Conservation (phyloP, 331 rosid species). For the Quercus tomentella region DNA sequence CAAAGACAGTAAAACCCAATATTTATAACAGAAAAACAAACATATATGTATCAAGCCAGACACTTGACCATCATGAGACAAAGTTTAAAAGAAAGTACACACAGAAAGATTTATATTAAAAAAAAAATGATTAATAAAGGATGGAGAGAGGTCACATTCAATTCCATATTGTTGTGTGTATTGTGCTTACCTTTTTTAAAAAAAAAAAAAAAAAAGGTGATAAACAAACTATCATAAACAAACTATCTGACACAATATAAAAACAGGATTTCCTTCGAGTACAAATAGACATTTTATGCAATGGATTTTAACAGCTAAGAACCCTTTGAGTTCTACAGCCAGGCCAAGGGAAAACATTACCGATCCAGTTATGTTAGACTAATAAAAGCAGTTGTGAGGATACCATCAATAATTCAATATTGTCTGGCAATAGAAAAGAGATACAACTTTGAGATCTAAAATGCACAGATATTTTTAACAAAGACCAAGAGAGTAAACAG, state of each 20-base stretch:
- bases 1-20: neutral
- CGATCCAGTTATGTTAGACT: neutral
- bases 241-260: neutral
- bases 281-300: neutral
- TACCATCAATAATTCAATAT: neutral
- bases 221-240: neutral
- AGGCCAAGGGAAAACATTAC: neutral
- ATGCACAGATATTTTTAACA: neutral
- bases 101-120: neutral
- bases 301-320: neutral
- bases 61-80: neutral
- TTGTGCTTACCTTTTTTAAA: no score
- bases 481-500: neutral
- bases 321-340: neutral
- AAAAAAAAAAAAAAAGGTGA: no score
- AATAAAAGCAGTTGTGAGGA: neutral
- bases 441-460: neutral
- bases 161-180: neutral
- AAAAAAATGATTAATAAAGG: neutral
- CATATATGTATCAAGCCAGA: no score
- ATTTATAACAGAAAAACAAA: neutral
- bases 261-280: neutral
- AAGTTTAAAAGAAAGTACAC: neutral
- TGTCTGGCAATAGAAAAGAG: neutral
- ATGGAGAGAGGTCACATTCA: neutral